Base-by-base conservation (phyloP, 345 rosid genomes). In the Gynandropsis gynandra region DNA sequence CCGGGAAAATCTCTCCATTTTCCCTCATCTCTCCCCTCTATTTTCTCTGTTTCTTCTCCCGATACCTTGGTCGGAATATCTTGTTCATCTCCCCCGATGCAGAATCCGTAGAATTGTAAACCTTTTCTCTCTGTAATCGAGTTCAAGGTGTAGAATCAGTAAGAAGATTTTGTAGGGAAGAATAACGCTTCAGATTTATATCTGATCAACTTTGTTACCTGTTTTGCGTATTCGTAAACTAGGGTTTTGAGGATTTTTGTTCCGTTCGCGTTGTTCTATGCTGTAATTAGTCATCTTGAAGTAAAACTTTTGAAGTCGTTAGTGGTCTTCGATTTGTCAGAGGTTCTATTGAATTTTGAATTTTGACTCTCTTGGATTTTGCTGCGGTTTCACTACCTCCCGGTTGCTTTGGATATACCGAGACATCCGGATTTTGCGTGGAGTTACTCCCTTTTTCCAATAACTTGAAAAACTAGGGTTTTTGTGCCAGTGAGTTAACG, bases 311-410 rank as follows among this genome's bases (percentile, higher is more conserved):
- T 24, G 29, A 40, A 54, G 48, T 11, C 29, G 15, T 14, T 53
- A 21, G 10, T 7, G 3, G 38, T 54, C 47, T 36, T 41, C 46
- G 16, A 18, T 18, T 10, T 29, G 27, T 13, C 16, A 4, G 13
- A 32, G 32, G 49, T 11, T 48, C 17, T 17, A n/a, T 42, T 29
- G 59, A n/a, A n/a, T n/a, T n/a, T 18, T 44, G 42, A 33, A 19
- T n/a, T 56, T 56, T 33, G 14, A 32, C 32, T 18, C 42, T 40
- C 38, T 29, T 7, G 34, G 15, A 7, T 40, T 53, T 29, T 36
- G 27, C 38, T 46, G 58, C 38, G 58, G 14, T 54, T 54, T 54
- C 20, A 46, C 29, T 40, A 40, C 54, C 10, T 32, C 16, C 31
- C 11, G 13, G 17, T 20, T 15, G 0, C 5, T 13, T 16, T 51